phyloP scores from a whole-genome alignment of 2,329 filamentous ascomycete species.

The Furcasterigmium furcatum region DNA sequence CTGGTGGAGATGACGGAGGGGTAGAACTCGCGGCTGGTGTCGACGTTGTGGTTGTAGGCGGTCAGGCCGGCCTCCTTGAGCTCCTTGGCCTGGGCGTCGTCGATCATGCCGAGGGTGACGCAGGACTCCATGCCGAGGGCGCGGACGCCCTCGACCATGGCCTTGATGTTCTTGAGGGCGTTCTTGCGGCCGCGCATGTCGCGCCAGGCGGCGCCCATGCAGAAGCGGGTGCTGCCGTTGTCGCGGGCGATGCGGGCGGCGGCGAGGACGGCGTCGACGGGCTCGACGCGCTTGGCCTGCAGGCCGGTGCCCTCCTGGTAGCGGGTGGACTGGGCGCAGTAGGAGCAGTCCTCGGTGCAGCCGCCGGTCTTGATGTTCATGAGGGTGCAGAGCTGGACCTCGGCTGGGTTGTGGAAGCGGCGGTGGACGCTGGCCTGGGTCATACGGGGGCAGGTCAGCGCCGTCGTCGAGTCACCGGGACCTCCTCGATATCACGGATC shows the following conservation, averaged over 20 bases:
- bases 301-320: conserved; percentile 75
- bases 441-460: conserved; percentile 1
- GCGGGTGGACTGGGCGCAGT: conserved; percentile 85
- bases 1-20: conserved; percentile 82
- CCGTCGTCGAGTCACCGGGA: too few species aligned
- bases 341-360: conserved; percentile 88
- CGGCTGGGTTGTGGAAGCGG: conserved; percentile 77
- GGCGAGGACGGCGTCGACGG: conserved; percentile 76
- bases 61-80: conserved; percentile 82
- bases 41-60: conserved; percentile 92
- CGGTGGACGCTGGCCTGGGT: conserved; percentile 75
- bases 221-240: conserved; percentile 88
- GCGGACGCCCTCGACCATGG: conserved; percentile 80
- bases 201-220: conserved; percentile 92
- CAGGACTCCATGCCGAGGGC: conserved; percentile 86
- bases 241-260: conserved; percentile 74
- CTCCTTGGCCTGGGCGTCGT: conserved; percentile 74
- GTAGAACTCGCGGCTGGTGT: conserved; percentile 87
- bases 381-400: conserved; percentile 88
- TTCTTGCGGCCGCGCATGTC: conserved; percentile 92
- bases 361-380: conserved; percentile 98
- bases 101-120: conserved; percentile 93
- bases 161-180: conserved; percentile 76
- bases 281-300: conserved; percentile 74
- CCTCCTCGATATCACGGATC: too few species aligned